phyloP scores from a whole-genome alignment of 306 rosid genomes.

The Begonia peltatifolia region DNA sequence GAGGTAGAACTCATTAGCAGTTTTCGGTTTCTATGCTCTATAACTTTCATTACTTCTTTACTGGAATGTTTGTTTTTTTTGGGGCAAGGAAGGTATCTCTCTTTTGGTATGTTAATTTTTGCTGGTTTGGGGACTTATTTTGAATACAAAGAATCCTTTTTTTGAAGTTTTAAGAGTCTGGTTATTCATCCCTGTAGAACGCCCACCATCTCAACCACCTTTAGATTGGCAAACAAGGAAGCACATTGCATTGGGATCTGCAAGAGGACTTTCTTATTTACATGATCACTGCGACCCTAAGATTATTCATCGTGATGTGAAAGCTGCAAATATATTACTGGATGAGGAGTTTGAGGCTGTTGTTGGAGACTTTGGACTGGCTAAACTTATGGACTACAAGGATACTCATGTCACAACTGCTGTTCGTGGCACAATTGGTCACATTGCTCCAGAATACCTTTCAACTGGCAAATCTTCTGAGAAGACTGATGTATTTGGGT shows the following conservation, averaged over 20 bases:
- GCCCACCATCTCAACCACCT: conserved; percentile 31
- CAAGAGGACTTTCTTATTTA: conserved; percentile 79
- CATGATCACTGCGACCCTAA: conserved; percentile 92
- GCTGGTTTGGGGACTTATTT: neutral
- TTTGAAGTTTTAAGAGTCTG: conserved; percentile 1
- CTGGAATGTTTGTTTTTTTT: neutral
- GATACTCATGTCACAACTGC: conserved; percentile 90
- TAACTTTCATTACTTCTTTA: neutral
- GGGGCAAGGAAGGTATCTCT: neutral
- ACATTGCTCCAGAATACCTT: conserved; percentile 82
- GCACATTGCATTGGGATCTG: conserved; percentile 64
- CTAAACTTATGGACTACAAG: conserved; percentile 82
- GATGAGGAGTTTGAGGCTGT: conserved; percentile 87
- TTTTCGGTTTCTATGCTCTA: neutral
- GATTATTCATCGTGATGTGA: conserved; percentile 87
- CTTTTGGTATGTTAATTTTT: neutral
- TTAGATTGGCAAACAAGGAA: conserved; percentile 58
- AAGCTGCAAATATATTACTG: conserved; percentile 82
- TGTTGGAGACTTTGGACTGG: conserved; percentile 85
- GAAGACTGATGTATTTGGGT: conserved; percentile 90
- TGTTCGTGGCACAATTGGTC: conserved; percentile 84
- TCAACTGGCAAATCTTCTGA: conserved; percentile 89
- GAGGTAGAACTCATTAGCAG: conserved; percentile 31
- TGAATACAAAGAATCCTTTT: too few species aligned
- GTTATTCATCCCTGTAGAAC: conserved; percentile 29